Evolutionary conservation across 2,329 filamentous ascomycete genomes (phyloP).

Genomic region (Fusarium chlamydosporum): DNA sequence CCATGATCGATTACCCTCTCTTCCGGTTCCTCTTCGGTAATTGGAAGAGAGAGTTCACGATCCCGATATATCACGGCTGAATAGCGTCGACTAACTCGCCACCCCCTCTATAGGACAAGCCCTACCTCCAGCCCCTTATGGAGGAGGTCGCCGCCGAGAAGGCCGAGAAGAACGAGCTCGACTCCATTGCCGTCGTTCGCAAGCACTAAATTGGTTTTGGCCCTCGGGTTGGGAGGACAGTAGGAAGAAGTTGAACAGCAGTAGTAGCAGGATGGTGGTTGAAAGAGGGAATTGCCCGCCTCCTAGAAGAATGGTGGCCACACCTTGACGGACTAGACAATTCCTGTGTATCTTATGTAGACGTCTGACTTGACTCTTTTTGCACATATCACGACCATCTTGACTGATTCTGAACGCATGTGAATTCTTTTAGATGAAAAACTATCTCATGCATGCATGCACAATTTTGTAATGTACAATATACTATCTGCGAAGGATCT

Average conservation of each 20-base stretch:
- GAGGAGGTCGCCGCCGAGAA: slow-evolving; percentile 64
- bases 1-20: slow-evolving; percentile 7
- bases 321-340: slow-evolving; percentile 50
- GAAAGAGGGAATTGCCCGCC: slow-evolving; percentile 46
- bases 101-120: slow-evolving; percentile 60
- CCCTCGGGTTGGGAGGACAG: slow-evolving; percentile 22
- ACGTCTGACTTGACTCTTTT: slow-evolving; percentile 52
- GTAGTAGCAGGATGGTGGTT: slow-evolving; percentile 38
- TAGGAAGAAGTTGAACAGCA: slow-evolving; percentile 32
- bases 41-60: slow-evolving; percentile 32
- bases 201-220: slow-evolving; percentile 58
- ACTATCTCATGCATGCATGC: slow-evolving; percentile 46
- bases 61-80: slow-evolving; percentile 29
- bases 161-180: slow-evolving; percentile 67
- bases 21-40: slow-evolving; percentile 39
- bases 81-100: slow-evolving; percentile 37
- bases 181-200: slow-evolving; percentile 66
- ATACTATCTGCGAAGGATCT: slow-evolving; percentile 33
- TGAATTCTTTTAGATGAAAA: slow-evolving; percentile 33
- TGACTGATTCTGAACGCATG: slow-evolving; percentile 27
- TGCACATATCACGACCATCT: slow-evolving; percentile 34
- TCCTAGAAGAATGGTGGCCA: slow-evolving; percentile 43
- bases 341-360: slow-evolving; percentile 56
- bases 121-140: slow-evolving; percentile 69
- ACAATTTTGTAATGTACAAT: slow-evolving; percentile 49